A percentile compares a stretch with the other conserved stretches of the same genome.
Conservation (phyloP, 179 eudicot genomes). For the Beta lomatogona region DNA sequence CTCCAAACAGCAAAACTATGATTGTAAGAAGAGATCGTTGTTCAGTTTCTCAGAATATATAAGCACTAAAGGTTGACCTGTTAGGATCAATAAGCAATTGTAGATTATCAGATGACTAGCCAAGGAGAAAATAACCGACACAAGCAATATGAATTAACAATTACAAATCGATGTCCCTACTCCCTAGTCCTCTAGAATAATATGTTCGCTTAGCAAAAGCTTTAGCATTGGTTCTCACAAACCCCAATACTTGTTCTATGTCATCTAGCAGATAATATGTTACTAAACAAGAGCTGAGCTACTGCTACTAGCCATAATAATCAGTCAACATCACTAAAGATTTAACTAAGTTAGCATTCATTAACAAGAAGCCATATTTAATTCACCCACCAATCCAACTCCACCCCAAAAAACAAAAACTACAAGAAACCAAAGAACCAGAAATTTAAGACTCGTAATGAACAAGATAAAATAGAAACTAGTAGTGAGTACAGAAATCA, state of each 20-base stretch:
- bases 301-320: too few relatives aligned
- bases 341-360: neutral
- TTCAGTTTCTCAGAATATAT: neutral
- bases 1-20: neutral
- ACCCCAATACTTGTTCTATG: neutral
- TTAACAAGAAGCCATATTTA: neutral
- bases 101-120: neutral
- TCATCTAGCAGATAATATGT: neutral
- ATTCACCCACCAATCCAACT: neutral
- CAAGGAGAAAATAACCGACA: neutral
- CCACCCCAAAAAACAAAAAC: neutral
- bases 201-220: neutral
- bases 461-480: neutral
- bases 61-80: neutral
- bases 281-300: constrained; percentile 11
- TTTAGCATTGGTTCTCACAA: neutral
- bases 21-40: neutral
- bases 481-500: neutral
- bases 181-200: neutral
- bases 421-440: neutral
- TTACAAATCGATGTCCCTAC: neutral
- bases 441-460: neutral
- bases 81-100: neutral
- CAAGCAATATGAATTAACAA: neutral
- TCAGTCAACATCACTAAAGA: neutral